Evolutionary conservation across 2,329 filamentous ascomycete species (phyloP).

Genomic region (Penicillium sp.): DNA sequence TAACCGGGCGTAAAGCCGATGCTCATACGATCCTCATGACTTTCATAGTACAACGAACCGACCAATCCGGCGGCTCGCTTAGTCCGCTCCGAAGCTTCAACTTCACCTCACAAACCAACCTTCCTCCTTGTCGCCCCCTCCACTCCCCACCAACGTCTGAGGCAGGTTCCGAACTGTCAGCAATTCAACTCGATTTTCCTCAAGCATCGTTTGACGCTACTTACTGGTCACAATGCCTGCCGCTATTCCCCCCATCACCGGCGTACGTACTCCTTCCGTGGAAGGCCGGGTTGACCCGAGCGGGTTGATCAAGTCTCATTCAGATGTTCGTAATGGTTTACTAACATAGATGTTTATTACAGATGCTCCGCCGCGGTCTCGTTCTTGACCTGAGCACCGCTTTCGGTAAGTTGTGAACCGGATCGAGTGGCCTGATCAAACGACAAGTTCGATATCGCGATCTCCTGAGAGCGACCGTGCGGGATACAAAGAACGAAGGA

Average conservation of each 20-base stretch:
- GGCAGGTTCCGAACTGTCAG: conserved; percentile 26
- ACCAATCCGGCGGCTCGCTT: conserved; percentile 40
- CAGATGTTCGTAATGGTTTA: conserved; percentile 1
- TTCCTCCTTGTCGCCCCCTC: conserved; percentile 20
- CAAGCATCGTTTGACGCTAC: conserved; percentile 17
- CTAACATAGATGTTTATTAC: conserved; percentile 19
- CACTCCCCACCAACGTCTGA: conserved; percentile 23
- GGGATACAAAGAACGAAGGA: neutral
- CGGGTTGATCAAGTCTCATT: conserved; percentile 12
- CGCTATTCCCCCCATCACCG: conserved; percentile 46
- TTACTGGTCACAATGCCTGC: conserved; percentile 38
- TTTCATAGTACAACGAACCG: conserved; percentile 9
- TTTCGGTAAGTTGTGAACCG: conserved; percentile 52
- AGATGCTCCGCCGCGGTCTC: conserved; percentile 64
- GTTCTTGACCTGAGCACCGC: conserved; percentile 65
- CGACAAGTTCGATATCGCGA: conserved; percentile 5
- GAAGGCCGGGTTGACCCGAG: conserved; percentile 20
- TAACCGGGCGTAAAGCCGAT: neutral
- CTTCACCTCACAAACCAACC: conserved; percentile 29
- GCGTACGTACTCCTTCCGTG: conserved; percentile 39
- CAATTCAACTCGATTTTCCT: conserved; percentile 1
- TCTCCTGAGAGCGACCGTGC: neutral
- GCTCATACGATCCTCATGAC: conserved; percentile 3
- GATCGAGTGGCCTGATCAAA: conserved; percentile 21
- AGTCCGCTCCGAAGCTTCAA: conserved; percentile 39